These are phyloP conservation scores for Candida andamanensis DNA, from an alignment of 805 yeast genomes.

Conservation along the genomic window DNA sequence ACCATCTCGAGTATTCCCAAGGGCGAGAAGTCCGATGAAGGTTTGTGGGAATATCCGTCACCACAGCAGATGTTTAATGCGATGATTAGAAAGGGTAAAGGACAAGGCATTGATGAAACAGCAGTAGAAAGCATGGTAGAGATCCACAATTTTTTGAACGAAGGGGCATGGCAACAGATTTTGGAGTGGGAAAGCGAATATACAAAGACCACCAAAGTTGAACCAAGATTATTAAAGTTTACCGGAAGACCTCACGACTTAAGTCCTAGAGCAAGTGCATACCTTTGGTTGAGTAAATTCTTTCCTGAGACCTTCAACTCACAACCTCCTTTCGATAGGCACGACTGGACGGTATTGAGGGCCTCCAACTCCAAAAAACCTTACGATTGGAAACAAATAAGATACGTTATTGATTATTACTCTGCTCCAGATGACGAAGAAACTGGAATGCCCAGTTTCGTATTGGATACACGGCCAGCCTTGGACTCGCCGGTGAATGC, in stretches of 20 bases:
- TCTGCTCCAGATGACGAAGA: slow-evolving; percentile 89
- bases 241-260: slow-evolving; percentile 88
- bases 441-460: slow-evolving; percentile 86
- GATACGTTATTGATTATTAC: slow-evolving; percentile 94
- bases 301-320: slow-evolving; percentile 71
- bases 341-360: slow-evolving; percentile 95
- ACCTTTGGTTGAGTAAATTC: slow-evolving; percentile 56
- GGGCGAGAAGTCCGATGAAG: slow-evolving; percentile 59
- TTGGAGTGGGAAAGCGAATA: slow-evolving; percentile 84
- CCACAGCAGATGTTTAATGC: slow-evolving; percentile 99
- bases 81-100: slow-evolving; percentile 90
- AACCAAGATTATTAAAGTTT: slow-evolving; percentile 77
- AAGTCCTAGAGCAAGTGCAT: slow-evolving; percentile 78
- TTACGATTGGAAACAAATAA: slow-evolving; percentile 60
- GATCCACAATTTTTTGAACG: slow-evolving; percentile 92
- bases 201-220: slow-evolving; percentile 46
- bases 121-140: slow-evolving; percentile 97
- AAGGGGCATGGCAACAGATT: slow-evolving; percentile 96
- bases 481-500: slow-evolving; percentile 63
- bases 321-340: slow-evolving; percentile 94
- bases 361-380: slow-evolving; percentile 31
- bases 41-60: slow-evolving; percentile 97
- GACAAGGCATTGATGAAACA: slow-evolving; percentile 83
- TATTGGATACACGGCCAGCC: slow-evolving; percentile 94
- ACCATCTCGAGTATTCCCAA: slow-evolving; percentile 83